Base-by-base conservation (phyloP, 2,329 filamentous ascomycete genomes). In the Pseudonectria buxi region DNA sequence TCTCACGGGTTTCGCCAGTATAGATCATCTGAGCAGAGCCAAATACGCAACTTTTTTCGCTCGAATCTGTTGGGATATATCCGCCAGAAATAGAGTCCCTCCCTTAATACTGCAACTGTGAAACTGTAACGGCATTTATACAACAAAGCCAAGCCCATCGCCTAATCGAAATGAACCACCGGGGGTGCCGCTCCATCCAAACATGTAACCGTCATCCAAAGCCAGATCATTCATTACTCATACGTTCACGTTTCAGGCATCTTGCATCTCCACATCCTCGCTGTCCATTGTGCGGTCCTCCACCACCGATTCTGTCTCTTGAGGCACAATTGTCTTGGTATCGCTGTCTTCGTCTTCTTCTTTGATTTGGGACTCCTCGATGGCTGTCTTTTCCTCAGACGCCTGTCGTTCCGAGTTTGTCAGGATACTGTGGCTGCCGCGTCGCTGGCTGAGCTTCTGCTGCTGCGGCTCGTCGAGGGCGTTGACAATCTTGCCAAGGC, bases 401-500 rank as follows among this genome's bases (percentile, higher is more conserved):
- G 49, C 40, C 30, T 51, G 55, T 14, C 47, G 44, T n/a, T 58
- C 60, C 9, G 46, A 35, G 2, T 41, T 36, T 9, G 65, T 52
- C 1, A 70, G 73, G 11, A 60, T 58, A 35, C 65, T 68, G 22
- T 68, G 62, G 47, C 69, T 72, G 7, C 57, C 64, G 15, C 64
- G 61, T 18, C 62, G 50, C n/a, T 59, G 49, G 26, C 47, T 47
- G 3, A 55, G 56, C 18, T 22, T 22, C 18, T 22, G 18, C 5
- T 22, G 18, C 35, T 61, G 56, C 43, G 54, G 55, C 51, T 71
- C 72, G 37, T 72, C 71, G 3, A 81, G 66, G 24, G 57, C 57
- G 50, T 81, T 81, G 44, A 82, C 76, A 35, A 83, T 81, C 62
- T 83, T 83, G 47, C 78, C 78, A 1, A 84, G 61, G 40, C 67